phyloP scores from a whole-genome alignment of 768 basidiomycete genomes.

The Leccinum obscurum region DNA sequence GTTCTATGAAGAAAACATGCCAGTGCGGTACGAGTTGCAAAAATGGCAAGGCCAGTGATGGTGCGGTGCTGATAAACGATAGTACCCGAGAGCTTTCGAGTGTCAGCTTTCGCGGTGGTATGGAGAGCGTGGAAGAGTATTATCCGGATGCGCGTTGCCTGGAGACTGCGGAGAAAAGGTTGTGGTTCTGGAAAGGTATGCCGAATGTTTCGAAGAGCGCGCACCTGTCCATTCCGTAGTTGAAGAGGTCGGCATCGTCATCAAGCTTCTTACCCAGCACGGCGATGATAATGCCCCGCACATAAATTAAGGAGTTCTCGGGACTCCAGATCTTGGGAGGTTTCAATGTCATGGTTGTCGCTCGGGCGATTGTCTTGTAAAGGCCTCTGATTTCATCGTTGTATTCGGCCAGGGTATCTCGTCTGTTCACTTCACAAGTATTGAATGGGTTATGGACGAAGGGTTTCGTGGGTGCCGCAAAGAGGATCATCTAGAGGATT shows the following conservation, averaged over 20 bases:
- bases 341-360: constrained; percentile 7
- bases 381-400: constrained; percentile 14
- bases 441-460: constrained; percentile 9
- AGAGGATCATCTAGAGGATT: constrained; percentile 17
- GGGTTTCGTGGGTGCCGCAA: constrained; percentile 11
- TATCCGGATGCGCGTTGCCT: constrained; percentile 43
- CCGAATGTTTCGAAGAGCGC: neutral
- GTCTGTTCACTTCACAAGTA: constrained; percentile 9
- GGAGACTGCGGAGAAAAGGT: constrained; percentile 29
- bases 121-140: constrained; percentile 37
- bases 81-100: constrained; percentile 26
- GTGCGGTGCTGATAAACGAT: constrained; percentile 40
- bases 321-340: constrained; percentile 21
- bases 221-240: constrained; percentile 15
- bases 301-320: constrained; percentile 12
- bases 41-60: constrained; percentile 26
- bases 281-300: constrained; percentile 15
- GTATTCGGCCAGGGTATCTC: constrained; percentile 12
- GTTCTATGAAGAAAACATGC: constrained; percentile 15
- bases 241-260: constrained; percentile 12
- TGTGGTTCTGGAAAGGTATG: neutral
- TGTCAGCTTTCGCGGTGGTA: constrained; percentile 21
- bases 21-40: constrained; percentile 12
- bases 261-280: constrained; percentile 14
- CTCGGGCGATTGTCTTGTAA: constrained; percentile 10